phyloP scores from a whole-genome alignment of 441 rosid species.

The Gossypium armourianum region DNA sequence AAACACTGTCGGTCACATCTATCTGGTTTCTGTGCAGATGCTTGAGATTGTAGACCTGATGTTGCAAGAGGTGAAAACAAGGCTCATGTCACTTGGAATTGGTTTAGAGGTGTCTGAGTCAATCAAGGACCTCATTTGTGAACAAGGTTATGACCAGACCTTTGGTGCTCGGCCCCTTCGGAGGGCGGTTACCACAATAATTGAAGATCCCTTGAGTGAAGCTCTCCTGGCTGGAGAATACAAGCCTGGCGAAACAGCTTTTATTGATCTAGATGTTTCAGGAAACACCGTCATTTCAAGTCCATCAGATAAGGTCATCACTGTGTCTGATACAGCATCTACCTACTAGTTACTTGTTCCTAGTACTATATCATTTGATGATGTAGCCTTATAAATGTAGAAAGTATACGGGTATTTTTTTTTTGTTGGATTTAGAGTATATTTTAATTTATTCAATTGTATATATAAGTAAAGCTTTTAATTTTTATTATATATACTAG shows the following conservation, averaged over 20 bases:
- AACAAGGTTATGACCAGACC: conserved; percentile 61
- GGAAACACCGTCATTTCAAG: conserved; percentile 56
- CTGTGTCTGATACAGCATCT: conserved; percentile 44
- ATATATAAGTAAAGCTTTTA: not conserved
- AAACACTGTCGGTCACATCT: not conserved
- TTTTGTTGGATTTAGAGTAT: not conserved
- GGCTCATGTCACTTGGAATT: conserved; percentile 65
- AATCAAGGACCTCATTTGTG: conserved; percentile 61
- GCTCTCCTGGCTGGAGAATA: conserved; percentile 63
- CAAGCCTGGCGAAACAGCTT: conserved; percentile 70
- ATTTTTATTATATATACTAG: not conserved
- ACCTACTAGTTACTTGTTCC: conserved; percentile 18
- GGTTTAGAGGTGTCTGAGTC: conserved; percentile 71
- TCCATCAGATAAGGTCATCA: conserved; percentile 31
- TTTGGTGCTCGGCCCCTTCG: conserved; percentile 84
- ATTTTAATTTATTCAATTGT: conserved; percentile 9
- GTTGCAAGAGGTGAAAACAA: conserved; percentile 72
- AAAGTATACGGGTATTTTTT: not conserved
- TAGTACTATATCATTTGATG: not conserved
- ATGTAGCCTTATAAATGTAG: conserved; percentile 14
- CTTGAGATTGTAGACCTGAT: conserved; percentile 62
- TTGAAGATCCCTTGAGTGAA: conserved; percentile 81
- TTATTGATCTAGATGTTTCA: conserved; percentile 57
- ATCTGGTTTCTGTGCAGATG: conserved; percentile 40
- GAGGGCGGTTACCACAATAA: conserved; percentile 60